These are phyloP conservation scores for Inga leiocalycina DNA, from an alignment of 306 rosid species.

Conservation along the genomic window DNA sequence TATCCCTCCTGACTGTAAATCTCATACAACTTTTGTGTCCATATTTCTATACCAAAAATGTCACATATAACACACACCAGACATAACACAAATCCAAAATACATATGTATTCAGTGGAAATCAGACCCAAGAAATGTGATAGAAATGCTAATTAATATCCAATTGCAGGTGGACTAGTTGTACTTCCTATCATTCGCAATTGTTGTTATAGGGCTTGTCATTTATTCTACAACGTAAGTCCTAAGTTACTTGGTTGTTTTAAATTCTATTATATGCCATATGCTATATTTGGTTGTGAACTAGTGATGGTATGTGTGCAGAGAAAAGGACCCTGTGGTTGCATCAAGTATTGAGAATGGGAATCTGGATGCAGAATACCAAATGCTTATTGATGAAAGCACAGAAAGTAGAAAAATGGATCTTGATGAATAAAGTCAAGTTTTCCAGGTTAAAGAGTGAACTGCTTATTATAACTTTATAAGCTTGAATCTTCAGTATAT, in stretches of 20 bases:
- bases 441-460: background rate
- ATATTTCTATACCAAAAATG: too few relatives aligned
- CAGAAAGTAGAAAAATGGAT: constrained; percentile 23
- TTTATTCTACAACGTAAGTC: constrained; percentile 60
- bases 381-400: constrained; percentile 41
- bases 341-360: constrained; percentile 36
- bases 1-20: too few relatives aligned
- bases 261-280: background rate
- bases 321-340: constrained; percentile 41
- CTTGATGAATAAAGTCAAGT: constrained; percentile 22
- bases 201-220: constrained; percentile 53
- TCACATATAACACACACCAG: too few relatives aligned
- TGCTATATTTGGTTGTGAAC: background rate
- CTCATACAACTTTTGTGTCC: too few relatives aligned
- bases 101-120: too few relatives aligned
- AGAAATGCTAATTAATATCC: background rate
- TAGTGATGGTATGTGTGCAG: constrained; percentile 24
- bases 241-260: background rate
- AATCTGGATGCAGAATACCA: constrained; percentile 39
- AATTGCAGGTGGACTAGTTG: constrained; percentile 65
- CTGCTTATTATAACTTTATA: background rate
- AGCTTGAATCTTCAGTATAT: background rate
- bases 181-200: constrained; percentile 54
- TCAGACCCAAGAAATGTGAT: background rate
- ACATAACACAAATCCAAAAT: too few relatives aligned